phyloP scores from a whole-genome alignment of 1,139 yeast species.

The Geotrichum carabidarum region DNA sequence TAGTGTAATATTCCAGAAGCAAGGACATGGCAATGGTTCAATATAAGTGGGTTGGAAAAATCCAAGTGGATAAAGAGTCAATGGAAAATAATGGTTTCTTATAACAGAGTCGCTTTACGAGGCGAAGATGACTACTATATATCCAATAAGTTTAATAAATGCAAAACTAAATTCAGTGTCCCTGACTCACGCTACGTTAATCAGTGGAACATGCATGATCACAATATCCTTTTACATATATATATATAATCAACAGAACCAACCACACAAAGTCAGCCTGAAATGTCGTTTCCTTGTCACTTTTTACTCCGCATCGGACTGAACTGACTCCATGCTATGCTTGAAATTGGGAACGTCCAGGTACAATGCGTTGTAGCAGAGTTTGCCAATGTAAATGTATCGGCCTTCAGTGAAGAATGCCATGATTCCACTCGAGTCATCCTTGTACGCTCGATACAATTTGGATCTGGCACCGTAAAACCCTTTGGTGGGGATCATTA shows the following conservation, averaged over 20 bases:
- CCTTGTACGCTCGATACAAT: not conserved
- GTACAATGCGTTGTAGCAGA: constrained; percentile 10
- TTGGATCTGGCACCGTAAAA: constrained; percentile 9
- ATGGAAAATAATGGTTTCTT: not conserved
- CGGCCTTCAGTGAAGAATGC: constrained; percentile 9
- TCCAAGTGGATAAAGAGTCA: not conserved
- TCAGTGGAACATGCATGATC: too few relatives aligned
- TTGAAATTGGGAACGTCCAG: constrained; percentile 11
- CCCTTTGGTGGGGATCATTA: constrained; percentile 14
- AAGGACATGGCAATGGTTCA: not conserved
- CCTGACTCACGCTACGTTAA: too few relatives aligned
- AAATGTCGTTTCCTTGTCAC: too few relatives aligned
- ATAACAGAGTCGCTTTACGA: too few relatives aligned
- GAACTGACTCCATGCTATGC: not conserved
- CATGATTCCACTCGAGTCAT: constrained; percentile 2
- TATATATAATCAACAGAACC: too few relatives aligned
- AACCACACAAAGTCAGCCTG: too few relatives aligned
- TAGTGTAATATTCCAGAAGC: constrained; percentile 8
- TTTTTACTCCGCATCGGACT: too few relatives aligned
- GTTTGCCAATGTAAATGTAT: constrained; percentile 11
- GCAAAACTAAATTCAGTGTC: too few relatives aligned
- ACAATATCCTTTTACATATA: too few relatives aligned
- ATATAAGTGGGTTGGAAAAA: not conserved
- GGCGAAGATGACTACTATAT: too few relatives aligned
- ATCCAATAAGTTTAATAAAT: too few relatives aligned